These are phyloP conservation scores for Schizophyllum amplum DNA, from an alignment of 1,284 basidiomycete genomes.

Conservation along the genomic window DNA sequence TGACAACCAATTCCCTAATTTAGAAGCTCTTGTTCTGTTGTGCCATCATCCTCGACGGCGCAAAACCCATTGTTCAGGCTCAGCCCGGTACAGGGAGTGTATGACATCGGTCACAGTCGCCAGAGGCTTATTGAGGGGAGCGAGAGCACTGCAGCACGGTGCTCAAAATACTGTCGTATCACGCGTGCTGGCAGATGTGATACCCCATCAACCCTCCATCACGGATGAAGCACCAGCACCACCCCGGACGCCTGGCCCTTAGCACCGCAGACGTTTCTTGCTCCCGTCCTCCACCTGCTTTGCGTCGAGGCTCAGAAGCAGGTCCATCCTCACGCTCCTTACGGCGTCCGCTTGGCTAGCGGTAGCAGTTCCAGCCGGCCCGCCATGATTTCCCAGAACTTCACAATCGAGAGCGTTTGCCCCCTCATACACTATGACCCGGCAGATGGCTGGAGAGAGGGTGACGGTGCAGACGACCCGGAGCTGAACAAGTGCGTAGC, in stretches of 20 bases:
- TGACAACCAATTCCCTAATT: no score
- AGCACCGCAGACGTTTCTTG: neutral
- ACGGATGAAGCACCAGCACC: neutral
- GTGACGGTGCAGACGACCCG: neutral
- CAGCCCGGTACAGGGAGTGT: no score
- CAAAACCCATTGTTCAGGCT: no score
- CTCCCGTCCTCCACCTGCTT: neutral
- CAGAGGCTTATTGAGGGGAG: neutral
- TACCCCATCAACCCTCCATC: neutral
- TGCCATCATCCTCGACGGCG: no score
- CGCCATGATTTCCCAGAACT: neutral
- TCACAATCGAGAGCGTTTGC: neutral
- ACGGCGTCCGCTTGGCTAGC: neutral
- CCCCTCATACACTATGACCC: neutral
- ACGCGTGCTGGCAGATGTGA: neutral
- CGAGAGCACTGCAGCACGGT: neutral
- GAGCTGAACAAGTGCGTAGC: neutral
- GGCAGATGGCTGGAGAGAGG: neutral
- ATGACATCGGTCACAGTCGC: neutral
- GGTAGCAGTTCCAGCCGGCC: neutral
- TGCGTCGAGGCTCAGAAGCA: neutral
- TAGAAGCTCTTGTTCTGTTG: no score
- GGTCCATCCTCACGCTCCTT: no score
- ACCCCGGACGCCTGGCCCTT: neutral
- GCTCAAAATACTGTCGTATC: neutral